Conservation (phyloP, 495 filamentous ascomycete species). For the Penicillium herquei region DNA sequence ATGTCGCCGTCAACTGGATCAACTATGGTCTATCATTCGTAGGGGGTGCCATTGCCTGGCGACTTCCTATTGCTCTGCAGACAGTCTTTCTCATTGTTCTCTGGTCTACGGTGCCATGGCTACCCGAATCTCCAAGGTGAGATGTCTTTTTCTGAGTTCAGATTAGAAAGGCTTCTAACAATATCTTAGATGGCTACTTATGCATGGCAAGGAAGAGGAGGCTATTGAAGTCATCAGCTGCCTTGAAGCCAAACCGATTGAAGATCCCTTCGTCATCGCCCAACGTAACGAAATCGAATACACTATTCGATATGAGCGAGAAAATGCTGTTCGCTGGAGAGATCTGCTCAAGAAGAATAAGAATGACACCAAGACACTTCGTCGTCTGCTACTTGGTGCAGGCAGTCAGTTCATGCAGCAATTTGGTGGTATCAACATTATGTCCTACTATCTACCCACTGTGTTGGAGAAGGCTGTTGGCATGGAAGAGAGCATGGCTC, state of each 20-base stretch:
- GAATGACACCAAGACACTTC: constrained; percentile 44
- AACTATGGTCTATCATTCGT: constrained; percentile 55
- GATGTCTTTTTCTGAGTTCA: constrained; percentile 26
- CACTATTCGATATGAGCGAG: constrained; percentile 47
- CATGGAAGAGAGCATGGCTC: constrained; percentile 43
- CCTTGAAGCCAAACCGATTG: constrained; percentile 41
- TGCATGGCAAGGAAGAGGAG: constrained; percentile 41
- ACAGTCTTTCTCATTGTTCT: constrained; percentile 53
- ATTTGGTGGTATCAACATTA: constrained; percentile 49
- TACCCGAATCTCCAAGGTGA: constrained; percentile 54
- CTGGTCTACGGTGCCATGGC: constrained; percentile 49
- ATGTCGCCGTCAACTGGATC: constrained; percentile 54
- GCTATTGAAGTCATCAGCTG: constrained; percentile 50
- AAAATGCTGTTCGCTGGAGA: constrained; percentile 45
- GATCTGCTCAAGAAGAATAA: constrained; percentile 42
- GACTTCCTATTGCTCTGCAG: constrained; percentile 53
- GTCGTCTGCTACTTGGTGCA: constrained; percentile 49
- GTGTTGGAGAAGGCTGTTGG: constrained; percentile 53
- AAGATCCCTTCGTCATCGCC: constrained; percentile 48
- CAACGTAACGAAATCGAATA: constrained; percentile 49
- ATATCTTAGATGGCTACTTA: constrained; percentile 43
- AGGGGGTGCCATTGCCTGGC: constrained; percentile 45
- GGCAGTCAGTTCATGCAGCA: constrained; percentile 56
- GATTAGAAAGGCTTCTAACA: constrained; percentile 7
- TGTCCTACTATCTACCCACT: constrained; percentile 47